These are phyloP conservation scores for Stachybotrys echinatus DNA, from an alignment of 2,329 filamentous ascomycete species.

Conservation along the genomic window DNA sequence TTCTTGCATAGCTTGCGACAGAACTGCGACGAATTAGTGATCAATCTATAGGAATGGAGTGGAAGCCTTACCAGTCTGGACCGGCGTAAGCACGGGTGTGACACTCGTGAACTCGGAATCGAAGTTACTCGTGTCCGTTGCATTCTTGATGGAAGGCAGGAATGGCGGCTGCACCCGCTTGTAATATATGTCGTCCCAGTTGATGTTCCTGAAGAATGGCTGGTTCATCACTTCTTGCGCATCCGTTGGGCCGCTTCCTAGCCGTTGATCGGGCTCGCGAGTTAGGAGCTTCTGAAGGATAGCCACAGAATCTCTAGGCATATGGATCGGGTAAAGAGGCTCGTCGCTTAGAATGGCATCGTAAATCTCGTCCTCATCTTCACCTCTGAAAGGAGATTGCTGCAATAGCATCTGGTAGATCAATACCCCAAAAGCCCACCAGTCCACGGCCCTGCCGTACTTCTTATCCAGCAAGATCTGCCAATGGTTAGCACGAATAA, in stretches of 20 bases:
- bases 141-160: slow-evolving; percentile 79
- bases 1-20: slow-evolving; percentile 98
- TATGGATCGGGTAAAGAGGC: slow-evolving; percentile 95
- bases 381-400: slow-evolving; percentile 96
- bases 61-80: slow-evolving; percentile 75
- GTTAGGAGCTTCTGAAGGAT: slow-evolving; percentile 97
- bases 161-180: slow-evolving; percentile 90
- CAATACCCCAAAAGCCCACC: slow-evolving; percentile 98
- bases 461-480: slow-evolving; percentile 97
- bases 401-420: slow-evolving; percentile 99
- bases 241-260: slow-evolving; percentile 93
- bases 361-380: slow-evolving; percentile 99
- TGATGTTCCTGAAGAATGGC: slow-evolving; percentile 95
- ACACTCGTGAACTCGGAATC: slow-evolving; percentile 98
- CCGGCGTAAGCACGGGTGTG: slow-evolving; percentile 92
- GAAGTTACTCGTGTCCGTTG: slow-evolving; percentile 99
- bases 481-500: slow-evolving; percentile 21
- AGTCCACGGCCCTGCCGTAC: slow-evolving; percentile 94
- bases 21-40: slow-evolving; percentile 51
- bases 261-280: slow-evolving; percentile 84
- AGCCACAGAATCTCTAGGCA: slow-evolving; percentile 95
- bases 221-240: slow-evolving; percentile 99
- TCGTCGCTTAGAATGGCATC: slow-evolving; percentile 97
- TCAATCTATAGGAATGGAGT: slow-evolving; percentile 1
- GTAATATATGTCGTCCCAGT: slow-evolving; percentile 98